A percentile compares a stretch with the other conserved stretches of the same genome.
phyloP scores from a whole-genome alignment of 352 stramenopile genomes.

The Phytophthora boehmeriae region DNA sequence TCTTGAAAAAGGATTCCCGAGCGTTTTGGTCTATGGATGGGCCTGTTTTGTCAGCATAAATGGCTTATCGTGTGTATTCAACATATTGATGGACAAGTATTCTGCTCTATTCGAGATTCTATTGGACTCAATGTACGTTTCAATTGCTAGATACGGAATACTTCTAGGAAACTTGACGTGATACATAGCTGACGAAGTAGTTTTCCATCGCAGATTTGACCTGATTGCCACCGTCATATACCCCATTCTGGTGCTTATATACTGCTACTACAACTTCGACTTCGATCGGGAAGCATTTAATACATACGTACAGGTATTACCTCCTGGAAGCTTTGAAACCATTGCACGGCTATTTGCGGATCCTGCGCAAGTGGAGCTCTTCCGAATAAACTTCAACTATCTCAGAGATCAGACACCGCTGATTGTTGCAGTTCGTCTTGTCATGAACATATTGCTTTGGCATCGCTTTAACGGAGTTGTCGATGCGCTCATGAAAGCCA shows the following conservation, averaged over 20 bases:
- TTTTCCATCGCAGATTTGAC: conserved; percentile 34
- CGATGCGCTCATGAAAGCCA: conserved; percentile 16
- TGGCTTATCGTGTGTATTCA: conserved; percentile 24
- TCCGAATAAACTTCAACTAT: conserved; percentile 36
- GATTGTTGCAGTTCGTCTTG: conserved; percentile 30
- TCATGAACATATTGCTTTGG: conserved; percentile 36
- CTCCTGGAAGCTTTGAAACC: conserved; percentile 36
- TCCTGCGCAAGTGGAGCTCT: conserved; percentile 37
- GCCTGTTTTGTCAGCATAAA: conserved; percentile 34
- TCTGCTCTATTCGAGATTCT: conserved; percentile 40
- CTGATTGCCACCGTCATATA: conserved; percentile 39
- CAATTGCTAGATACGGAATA: not conserved
- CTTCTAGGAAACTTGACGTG: too few relatives aligned
- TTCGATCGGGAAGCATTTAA: conserved; percentile 35
- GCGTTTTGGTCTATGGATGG: conserved; percentile 32
- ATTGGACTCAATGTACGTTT: conserved; percentile 40
- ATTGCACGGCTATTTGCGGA: conserved; percentile 37
- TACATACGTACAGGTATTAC: conserved; percentile 22
- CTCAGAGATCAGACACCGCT: conserved; percentile 29
- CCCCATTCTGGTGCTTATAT: conserved; percentile 37
- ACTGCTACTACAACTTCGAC: conserved; percentile 38
- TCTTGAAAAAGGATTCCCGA: conserved; percentile 41
- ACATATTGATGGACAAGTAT: conserved; percentile 29
- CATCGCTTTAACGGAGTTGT: conserved; percentile 26
- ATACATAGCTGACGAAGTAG: not conserved